These are phyloP conservation scores for Russula brevipes DNA, from an alignment of 768 basidiomycete genomes.

Conservation along the genomic window DNA sequence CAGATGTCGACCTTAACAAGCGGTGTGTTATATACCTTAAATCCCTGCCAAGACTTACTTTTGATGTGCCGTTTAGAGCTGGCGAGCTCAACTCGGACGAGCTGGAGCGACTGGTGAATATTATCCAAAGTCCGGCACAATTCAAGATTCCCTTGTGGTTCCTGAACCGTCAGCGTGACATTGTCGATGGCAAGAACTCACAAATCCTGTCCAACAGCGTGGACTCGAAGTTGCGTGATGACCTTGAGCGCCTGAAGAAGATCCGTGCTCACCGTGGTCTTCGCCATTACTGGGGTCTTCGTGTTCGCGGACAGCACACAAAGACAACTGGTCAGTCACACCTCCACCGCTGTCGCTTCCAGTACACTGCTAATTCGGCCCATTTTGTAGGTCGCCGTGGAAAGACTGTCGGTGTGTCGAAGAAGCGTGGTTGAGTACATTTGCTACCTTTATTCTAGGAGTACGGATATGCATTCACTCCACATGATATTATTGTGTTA, in stretches of 20 bases:
- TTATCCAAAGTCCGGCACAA: constrained; percentile 98
- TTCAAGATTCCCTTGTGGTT: constrained; percentile 99
- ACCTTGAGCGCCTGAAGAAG: constrained; percentile 98
- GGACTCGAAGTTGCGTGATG: constrained; percentile 97
- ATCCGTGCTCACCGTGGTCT: constrained; percentile 95
- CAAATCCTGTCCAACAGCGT: constrained; percentile 96
- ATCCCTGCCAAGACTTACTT: neutral
- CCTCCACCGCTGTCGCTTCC: neutral
- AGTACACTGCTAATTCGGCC: neutral
- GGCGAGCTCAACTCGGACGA: constrained; percentile 99
- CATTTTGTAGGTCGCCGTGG: constrained; percentile 72
- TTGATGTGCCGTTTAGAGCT: constrained; percentile 50
- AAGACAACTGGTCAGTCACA: constrained; percentile 85
- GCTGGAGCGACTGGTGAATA: constrained; percentile 96
- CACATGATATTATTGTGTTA: neutral
- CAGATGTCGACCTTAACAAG: constrained; percentile 97
- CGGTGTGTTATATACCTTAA: constrained; percentile 54
- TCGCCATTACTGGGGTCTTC: constrained; percentile 88
- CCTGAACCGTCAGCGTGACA: constrained; percentile 98
- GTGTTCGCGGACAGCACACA: constrained; percentile 98
- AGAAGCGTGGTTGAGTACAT: constrained; percentile 64
- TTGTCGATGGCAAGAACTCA: constrained; percentile 92
- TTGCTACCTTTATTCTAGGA: neutral
- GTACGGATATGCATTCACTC: neutral
- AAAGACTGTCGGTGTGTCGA: constrained; percentile 95